Percentiles rank a stretch among this genome's conserved stretches.
Conservation (phyloP, 352 stramenopile genomes). For the Phytophthora cryptogea region DNA sequence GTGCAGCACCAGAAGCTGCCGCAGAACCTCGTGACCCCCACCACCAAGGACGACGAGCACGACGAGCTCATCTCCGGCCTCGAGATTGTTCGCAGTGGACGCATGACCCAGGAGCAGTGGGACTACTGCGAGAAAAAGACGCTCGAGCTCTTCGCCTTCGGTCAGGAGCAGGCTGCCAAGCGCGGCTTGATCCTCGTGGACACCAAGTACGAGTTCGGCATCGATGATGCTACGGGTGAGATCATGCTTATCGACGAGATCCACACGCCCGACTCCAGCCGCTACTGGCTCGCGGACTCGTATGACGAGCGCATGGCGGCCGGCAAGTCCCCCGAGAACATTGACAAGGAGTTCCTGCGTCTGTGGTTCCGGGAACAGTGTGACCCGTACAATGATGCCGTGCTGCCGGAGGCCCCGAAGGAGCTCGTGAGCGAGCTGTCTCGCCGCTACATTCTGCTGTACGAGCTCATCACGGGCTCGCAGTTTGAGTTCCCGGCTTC, state of each 20-base stretch:
- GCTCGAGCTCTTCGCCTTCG: slow-evolving; percentile 92
- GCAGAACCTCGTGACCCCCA: slow-evolving; percentile 96
- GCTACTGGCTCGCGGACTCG: slow-evolving; percentile 92
- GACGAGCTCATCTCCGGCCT: slow-evolving; percentile 97
- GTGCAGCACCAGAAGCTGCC: slow-evolving; percentile 97
- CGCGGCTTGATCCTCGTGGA: slow-evolving; percentile 98
- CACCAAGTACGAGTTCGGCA: slow-evolving; percentile 96
- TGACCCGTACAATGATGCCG: slow-evolving; percentile 97
- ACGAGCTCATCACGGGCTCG: slow-evolving; percentile 98
- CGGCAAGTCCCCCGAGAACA: slow-evolving; percentile 96
- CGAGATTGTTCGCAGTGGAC: slow-evolving; percentile 93
- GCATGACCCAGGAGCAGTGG: slow-evolving; percentile 97
- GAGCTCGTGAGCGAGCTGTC: slow-evolving; percentile 97
- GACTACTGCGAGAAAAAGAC: slow-evolving; percentile 94
- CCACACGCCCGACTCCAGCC: slow-evolving; percentile 98
- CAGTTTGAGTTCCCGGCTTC: slow-evolving; percentile 88
- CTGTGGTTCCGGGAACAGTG: slow-evolving; percentile 98
- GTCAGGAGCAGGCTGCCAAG: slow-evolving; percentile 90
- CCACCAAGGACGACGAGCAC: slow-evolving; percentile 98
- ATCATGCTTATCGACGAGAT: slow-evolving; percentile 99
- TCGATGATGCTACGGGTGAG: slow-evolving; percentile 77
- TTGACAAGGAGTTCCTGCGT: slow-evolving; percentile 99
- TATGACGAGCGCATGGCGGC: slow-evolving; percentile 89
- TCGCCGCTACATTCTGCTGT: slow-evolving; percentile 97
- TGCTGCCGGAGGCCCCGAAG: slow-evolving; percentile 94